Percentiles rank a stretch among this genome's conserved stretches.
phyloP scores from a whole-genome alignment of 1,284 basidiomycete species.

The Chondrostereum purpureum region DNA sequence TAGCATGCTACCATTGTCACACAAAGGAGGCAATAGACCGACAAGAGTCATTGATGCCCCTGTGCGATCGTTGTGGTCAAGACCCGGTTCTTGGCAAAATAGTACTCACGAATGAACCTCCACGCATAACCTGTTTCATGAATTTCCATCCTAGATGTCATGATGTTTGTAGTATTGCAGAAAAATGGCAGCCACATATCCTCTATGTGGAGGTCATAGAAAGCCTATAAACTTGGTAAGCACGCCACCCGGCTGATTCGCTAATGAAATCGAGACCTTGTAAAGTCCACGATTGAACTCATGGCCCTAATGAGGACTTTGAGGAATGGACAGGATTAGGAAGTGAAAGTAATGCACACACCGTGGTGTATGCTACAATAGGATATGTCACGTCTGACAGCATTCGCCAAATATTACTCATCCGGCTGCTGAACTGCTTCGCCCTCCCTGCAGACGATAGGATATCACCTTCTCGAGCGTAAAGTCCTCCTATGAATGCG shows the following conservation, averaged over 20 bases:
- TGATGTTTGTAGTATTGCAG: conserved; percentile 99
- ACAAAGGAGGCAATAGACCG: conserved; percentile 90
- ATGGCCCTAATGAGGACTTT: conserved; percentile 54
- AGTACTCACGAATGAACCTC: conserved; percentile 70
- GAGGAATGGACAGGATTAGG: conserved; percentile 12
- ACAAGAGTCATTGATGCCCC: conserved; percentile 98
- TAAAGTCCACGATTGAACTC: conserved; percentile 86
- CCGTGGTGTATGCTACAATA: conserved; percentile 95
- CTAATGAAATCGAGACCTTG: conserved; percentile 52
- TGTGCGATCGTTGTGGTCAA: conserved; percentile 22
- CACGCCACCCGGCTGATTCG: not conserved
- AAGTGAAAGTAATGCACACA: conserved; percentile 34
- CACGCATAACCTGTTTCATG: conserved; percentile 96
- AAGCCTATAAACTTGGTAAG: conserved; percentile 40
- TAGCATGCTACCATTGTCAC: conserved; percentile 91
- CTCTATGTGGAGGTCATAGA: conserved; percentile 94
- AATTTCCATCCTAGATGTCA: conserved; percentile 93
- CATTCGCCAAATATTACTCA: conserved; percentile 94
- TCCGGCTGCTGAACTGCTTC: conserved; percentile 88
- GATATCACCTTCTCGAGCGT: conserved; percentile 90
- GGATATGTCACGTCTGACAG: conserved; percentile 96
- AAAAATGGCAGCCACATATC: conserved; percentile 99
- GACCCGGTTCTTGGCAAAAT: not conserved
- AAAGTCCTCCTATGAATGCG: conserved; percentile 91
- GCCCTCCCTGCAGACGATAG: conserved; percentile 81